Evolutionary conservation across 768 basidiomycete species (phyloP).

Genomic region (Chalciporus piperatus): DNA sequence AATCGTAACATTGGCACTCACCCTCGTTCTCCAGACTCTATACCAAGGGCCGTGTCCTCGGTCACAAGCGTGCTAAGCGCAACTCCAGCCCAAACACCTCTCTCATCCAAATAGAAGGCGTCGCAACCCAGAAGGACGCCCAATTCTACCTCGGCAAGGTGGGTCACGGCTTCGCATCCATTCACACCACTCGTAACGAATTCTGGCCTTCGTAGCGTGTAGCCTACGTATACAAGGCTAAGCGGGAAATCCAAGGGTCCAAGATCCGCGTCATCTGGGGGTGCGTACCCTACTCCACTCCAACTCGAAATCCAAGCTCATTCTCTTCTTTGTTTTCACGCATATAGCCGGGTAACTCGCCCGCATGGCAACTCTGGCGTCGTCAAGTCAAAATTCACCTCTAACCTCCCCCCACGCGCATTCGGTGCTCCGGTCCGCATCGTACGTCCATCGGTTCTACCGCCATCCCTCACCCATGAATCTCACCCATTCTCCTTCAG

Average conservation of each 20-base stretch:
- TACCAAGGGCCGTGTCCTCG: slow-evolving; percentile 93
- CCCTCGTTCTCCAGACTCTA: slow-evolving; percentile 66
- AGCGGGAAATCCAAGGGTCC: slow-evolving; percentile 90
- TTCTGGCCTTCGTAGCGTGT: slow-evolving; percentile 59
- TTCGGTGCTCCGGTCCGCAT: slow-evolving; percentile 93
- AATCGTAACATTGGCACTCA: slow-evolving; percentile 4
- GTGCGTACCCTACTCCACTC: slow-evolving; percentile 42
- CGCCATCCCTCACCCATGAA: neutral
- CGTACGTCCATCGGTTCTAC: slow-evolving; percentile 47
- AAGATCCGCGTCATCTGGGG: slow-evolving; percentile 99
- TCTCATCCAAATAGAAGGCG: slow-evolving; percentile 96
- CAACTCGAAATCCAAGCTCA: neutral
- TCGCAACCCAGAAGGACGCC: slow-evolving; percentile 88
- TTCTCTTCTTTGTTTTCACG: neutral
- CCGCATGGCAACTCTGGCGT: slow-evolving; percentile 94
- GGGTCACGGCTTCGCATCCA: slow-evolving; percentile 20
- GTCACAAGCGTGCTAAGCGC: slow-evolving; percentile 98
- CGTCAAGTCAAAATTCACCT: slow-evolving; percentile 94
- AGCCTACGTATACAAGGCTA: slow-evolving; percentile 97
- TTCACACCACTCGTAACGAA: neutral
- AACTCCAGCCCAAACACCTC: slow-evolving; percentile 96
- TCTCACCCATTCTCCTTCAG: slow-evolving; percentile 34
- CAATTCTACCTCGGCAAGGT: slow-evolving; percentile 99
- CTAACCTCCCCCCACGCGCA: slow-evolving; percentile 91
- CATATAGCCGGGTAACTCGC: slow-evolving; percentile 78